Conservation (phyloP, 176 grass and related monocot genomes). For the Aegilops tauschii region DNA sequence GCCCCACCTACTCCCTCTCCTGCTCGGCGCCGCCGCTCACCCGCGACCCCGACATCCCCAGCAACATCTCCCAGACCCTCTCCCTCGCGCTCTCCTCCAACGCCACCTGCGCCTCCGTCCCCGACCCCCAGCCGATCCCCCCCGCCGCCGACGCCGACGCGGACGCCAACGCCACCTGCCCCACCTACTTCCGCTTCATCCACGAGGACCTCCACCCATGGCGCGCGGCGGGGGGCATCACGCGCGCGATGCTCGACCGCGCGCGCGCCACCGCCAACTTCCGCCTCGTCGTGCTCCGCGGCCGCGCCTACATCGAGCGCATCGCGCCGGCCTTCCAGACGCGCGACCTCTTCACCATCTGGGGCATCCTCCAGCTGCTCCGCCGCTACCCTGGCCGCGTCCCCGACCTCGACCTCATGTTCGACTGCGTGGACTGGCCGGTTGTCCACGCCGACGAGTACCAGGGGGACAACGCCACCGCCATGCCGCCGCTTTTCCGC, state of each 20-base stretch:
- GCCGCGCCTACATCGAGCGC: conserved; percentile 59
- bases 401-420: conserved; percentile 93
- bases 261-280: conserved; percentile 62
- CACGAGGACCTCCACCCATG: conserved; percentile 87
- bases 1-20: conserved; percentile 38
- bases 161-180: conserved; percentile 44
- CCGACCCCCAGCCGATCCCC: conserved; percentile 13
- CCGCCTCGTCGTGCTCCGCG: conserved; percentile 53
- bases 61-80: conserved; percentile 57
- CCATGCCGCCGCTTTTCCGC: conserved; percentile 69
- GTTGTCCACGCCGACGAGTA: conserved; percentile 44
- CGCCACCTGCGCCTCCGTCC: conserved; percentile 13
- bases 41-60: conserved; percentile 34
- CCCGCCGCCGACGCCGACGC: not conserved
- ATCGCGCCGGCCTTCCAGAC: conserved; percentile 64
- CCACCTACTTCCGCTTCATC: conserved; percentile 82
- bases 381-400: conserved; percentile 66
- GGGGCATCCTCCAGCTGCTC: conserved; percentile 91
- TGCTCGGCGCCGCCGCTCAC: conserved; percentile 41
- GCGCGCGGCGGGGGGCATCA: conserved; percentile 60
- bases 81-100: conserved; percentile 25
- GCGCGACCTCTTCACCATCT: conserved; percentile 77
- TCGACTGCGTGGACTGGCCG: conserved; percentile 70
- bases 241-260: conserved; percentile 54
- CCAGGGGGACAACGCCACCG: conserved; percentile 37